Evolutionary conservation across 768 basidiomycete species (phyloP), one percentile per base, ranked within the genome.

Genomic region (Auricularia sp.): DNA sequence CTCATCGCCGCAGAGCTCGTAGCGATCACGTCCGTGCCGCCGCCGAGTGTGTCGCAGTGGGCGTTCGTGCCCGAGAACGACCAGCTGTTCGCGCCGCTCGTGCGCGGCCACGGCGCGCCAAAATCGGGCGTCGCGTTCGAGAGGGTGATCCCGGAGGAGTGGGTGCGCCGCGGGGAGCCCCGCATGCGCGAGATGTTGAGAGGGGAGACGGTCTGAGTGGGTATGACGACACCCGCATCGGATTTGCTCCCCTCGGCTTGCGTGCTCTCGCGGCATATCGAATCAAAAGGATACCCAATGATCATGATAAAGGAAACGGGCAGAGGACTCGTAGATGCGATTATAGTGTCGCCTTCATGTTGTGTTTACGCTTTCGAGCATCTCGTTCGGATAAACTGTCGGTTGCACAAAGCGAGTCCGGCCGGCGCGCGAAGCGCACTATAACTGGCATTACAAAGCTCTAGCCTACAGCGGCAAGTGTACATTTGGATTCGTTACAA

Each of bases 1-100:
- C 85, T 88, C 71, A 87, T 88, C 68, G 84, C 80, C 61, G 82
- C 82, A 68, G 87, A 88, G 71, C 77, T 89, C 54, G 79, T 77
- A 35, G 87, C 85, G 3, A 79, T 88, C 66, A 85, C 86, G 13
- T 82, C 85, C 33, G 78, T 81, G 21, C 79, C 83, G 3, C 76
- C 83, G 24, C 86, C n/a, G 79, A 85, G 69, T 82, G 83, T 56
- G 72, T 76, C 39, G 73, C 76, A 44, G 24, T 88, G 87, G 87
- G 84, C 80, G 24, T 89, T 88, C 71, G 78, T 79, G 24, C 72
- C 78, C 36, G 80, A 81, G 67, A 88, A 88, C 71, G 81, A 88
- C 71, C 73, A 82, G 36, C 64, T 87, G 35, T 84, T 87, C 70
- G 73, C 78, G 24, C 56, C 56, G 24, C 56, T 59, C 18, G 56